phyloP scores from a whole-genome alignment of 75 land plant species.

The Larix kaempferi region DNA sequence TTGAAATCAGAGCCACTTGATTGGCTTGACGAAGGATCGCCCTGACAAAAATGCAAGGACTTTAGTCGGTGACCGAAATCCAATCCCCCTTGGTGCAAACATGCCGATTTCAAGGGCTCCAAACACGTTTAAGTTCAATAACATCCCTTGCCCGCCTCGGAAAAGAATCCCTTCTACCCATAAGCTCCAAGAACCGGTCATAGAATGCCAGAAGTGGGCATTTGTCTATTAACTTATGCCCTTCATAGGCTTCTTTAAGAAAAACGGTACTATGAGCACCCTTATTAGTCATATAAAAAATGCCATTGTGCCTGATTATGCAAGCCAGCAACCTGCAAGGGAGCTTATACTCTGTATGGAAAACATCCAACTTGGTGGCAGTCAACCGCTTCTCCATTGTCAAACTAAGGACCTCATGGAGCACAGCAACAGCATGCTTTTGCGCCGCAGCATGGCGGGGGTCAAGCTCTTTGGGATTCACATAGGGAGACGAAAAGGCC shows the following conservation, averaged over 20 bases:
- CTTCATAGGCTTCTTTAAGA: constrained; percentile 78
- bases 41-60: neutral
- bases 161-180: constrained; percentile 27
- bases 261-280: constrained; percentile 72
- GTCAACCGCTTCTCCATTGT: constrained; percentile 75
- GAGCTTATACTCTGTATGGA: constrained; percentile 59
- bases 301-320: constrained; percentile 64
- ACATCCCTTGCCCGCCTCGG: neutral
- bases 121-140: constrained; percentile 6
- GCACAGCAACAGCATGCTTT: constrained; percentile 65
- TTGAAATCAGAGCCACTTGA: neutral
- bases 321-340: constrained; percentile 53
- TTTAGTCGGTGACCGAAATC: neutral
- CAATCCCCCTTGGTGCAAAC: neutral
- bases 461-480: constrained; percentile 46
- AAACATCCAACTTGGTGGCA: constrained; percentile 63
- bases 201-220: constrained; percentile 51
- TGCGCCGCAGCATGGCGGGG: constrained; percentile 40
- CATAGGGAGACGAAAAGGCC: constrained; percentile 79
- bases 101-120: constrained; percentile 2
- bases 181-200: constrained; percentile 52
- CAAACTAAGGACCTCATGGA: constrained; percentile 83
- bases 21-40: neutral
- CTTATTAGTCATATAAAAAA: constrained; percentile 77
- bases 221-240: constrained; percentile 47